These are phyloP conservation scores for Chenopodium quinoa DNA, from an alignment of 148 eudicot species.

Conservation along the genomic window DNA sequence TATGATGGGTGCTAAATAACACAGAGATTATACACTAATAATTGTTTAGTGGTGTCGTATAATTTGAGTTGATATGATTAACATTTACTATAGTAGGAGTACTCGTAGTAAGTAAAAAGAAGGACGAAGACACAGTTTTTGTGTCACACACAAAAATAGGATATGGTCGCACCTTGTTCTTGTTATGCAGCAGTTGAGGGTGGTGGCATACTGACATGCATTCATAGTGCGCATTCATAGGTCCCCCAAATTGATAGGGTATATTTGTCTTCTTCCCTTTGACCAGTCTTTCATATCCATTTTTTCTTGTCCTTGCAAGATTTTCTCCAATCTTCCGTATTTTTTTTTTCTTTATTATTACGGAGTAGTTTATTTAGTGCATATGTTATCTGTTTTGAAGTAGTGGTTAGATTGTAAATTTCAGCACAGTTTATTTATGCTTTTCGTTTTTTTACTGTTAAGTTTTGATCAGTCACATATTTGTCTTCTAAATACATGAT, in stretches of 20 bases:
- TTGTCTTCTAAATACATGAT: too few relatives aligned
- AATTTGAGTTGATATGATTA: too few relatives aligned
- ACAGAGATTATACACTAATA: too few relatives aligned
- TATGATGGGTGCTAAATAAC: too few relatives aligned
- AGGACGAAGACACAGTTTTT: background rate
- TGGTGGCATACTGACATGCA: background rate
- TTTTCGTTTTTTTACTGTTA: too few relatives aligned
- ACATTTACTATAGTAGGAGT: background rate
- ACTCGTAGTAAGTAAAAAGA: background rate
- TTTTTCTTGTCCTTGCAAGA: slow-evolving; percentile 10
- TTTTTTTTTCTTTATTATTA: too few relatives aligned
- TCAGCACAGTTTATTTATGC: too few relatives aligned
- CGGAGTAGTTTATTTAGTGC: too few relatives aligned
- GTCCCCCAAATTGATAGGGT: background rate
- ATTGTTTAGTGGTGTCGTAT: too few relatives aligned
- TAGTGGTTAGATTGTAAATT: too few relatives aligned
- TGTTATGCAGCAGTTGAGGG: background rate
- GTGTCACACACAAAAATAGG: background rate
- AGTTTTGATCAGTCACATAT: too few relatives aligned
- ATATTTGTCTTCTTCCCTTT: slow-evolving; percentile 20
- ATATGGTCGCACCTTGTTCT: background rate
- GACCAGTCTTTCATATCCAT: slow-evolving; percentile 25
- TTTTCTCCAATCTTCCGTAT: background rate
- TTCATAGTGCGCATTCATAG: background rate
- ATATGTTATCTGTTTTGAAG: too few relatives aligned